Evolutionary conservation across 768 basidiomycete genomes (phyloP).

Genomic region (Tricholoma matsutake): DNA sequence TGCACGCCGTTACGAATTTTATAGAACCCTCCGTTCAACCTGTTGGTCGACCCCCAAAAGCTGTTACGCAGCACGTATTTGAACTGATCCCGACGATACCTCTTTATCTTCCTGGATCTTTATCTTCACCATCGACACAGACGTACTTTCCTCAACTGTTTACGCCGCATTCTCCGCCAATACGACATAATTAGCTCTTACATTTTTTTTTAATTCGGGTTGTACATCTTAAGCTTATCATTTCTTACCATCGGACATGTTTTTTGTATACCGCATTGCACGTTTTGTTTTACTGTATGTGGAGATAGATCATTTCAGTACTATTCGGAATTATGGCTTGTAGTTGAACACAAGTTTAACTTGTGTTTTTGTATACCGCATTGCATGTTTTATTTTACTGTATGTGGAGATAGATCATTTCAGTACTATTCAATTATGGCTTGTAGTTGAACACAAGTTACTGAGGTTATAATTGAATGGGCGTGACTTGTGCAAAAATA

Average conservation of each 20-base stretch:
- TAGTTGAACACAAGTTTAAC: too few species aligned
- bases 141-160: conserved; percentile 51
- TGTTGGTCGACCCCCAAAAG: conserved; percentile 38
- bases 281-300: conserved; percentile 33
- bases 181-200: conserved; percentile 21
- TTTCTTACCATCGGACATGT: background rate
- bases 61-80: conserved; percentile 69
- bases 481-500: too few species aligned
- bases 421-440: background rate
- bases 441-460: too few species aligned
- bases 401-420: background rate
- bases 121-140: conserved; percentile 51
- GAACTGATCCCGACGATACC: conserved; percentile 78
- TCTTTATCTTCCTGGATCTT: conserved; percentile 60
- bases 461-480: too few species aligned
- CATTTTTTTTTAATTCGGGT: background rate
- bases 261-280: background rate
- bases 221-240: conserved; percentile 9
- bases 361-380: background rate
- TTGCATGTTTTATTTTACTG: conserved; percentile 33
- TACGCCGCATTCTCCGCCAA: conserved; percentile 54
- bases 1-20: conserved; percentile 83
- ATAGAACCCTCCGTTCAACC: conserved; percentile 40
- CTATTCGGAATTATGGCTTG: background rate
- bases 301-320: background rate